phyloP scores from a whole-genome alignment of 352 stramenopile species.

The Blastocystis sp. region DNA sequence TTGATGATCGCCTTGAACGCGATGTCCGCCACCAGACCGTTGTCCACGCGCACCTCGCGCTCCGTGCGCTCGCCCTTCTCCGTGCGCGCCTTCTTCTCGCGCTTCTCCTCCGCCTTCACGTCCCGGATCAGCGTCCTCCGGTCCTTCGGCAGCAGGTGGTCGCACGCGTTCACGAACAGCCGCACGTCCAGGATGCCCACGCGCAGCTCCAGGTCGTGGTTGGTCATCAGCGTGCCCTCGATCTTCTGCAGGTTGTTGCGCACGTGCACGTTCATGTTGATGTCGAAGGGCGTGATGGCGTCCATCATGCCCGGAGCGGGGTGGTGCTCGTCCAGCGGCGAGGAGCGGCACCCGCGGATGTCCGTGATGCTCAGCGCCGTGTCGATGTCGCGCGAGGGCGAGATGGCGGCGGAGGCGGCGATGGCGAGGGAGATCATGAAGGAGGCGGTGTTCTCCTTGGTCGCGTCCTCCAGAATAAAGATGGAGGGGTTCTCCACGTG shows the following conservation, averaged over 20 bases:
- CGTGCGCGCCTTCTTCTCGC: neutral
- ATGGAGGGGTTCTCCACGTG: slow-evolving; percentile 61
- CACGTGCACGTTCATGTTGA: slow-evolving; percentile 43
- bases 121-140: neutral
- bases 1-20: slow-evolving; percentile 54
- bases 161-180: slow-evolving; percentile 31
- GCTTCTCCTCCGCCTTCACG: neutral
- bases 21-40: neutral
- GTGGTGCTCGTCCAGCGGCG: neutral
- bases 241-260: slow-evolving; percentile 17
- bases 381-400: slow-evolving; percentile 22
- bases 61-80: slow-evolving; percentile 2
- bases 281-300: slow-evolving; percentile 40
- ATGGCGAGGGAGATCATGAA: slow-evolving; percentile 41
- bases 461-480: slow-evolving; percentile 60
- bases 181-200: slow-evolving; percentile 66
- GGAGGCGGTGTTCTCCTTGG: slow-evolving; percentile 16
- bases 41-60: neutral
- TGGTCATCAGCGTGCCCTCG: slow-evolving; percentile 44
- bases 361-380: slow-evolving; percentile 14
- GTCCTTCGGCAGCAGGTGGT: slow-evolving; percentile 33
- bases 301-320: slow-evolving; percentile 57
- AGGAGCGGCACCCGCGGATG: slow-evolving; percentile 66
- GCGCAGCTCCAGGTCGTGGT: slow-evolving; percentile 49
- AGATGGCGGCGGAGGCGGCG: slow-evolving; percentile 16